These are phyloP conservation scores for Testicularia cyperi DNA, from an alignment of 1,284 basidiomycete species.

Conservation along the genomic window DNA sequence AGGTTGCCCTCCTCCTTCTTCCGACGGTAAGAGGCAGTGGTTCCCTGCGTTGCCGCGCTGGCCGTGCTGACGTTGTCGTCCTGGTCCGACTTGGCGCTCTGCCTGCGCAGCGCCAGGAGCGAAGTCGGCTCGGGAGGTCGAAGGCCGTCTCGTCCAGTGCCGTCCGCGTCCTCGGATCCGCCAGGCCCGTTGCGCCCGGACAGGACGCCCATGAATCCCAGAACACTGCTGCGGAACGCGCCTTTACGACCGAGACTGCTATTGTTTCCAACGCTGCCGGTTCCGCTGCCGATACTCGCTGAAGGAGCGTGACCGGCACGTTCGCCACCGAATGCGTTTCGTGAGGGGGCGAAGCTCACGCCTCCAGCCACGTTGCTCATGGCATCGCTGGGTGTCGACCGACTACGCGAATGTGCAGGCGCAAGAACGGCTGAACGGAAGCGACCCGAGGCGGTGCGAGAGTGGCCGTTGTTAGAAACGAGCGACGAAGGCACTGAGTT, in stretches of 20 bases:
- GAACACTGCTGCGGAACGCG: slow-evolving; percentile 36
- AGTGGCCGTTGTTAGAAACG: neutral
- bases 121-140: too few species aligned
- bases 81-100: slow-evolving; percentile 25
- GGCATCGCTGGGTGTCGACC: slow-evolving; percentile 12
- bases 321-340: neutral
- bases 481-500: slow-evolving; percentile 13
- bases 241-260: slow-evolving; percentile 15
- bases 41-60: slow-evolving; percentile 33
- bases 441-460: slow-evolving; percentile 4
- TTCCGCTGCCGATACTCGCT: neutral
- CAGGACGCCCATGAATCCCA: slow-evolving; percentile 29
- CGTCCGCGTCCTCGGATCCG: neutral
- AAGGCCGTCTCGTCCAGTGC: neutral
- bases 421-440: slow-evolving; percentile 9
- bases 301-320: neutral
- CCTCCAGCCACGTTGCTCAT: neutral
- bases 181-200: slow-evolving; percentile 1
- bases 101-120: slow-evolving; percentile 14
- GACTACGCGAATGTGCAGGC: slow-evolving; percentile 12
- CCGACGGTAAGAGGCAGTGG: slow-evolving; percentile 35
- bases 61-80: slow-evolving; percentile 28
- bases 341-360: neutral
- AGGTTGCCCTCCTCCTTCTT: slow-evolving; percentile 34
- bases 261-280: neutral